Base-by-base conservation (phyloP, 2,329 filamentous ascomycete genomes). In the Alternaria viburni region DNA sequence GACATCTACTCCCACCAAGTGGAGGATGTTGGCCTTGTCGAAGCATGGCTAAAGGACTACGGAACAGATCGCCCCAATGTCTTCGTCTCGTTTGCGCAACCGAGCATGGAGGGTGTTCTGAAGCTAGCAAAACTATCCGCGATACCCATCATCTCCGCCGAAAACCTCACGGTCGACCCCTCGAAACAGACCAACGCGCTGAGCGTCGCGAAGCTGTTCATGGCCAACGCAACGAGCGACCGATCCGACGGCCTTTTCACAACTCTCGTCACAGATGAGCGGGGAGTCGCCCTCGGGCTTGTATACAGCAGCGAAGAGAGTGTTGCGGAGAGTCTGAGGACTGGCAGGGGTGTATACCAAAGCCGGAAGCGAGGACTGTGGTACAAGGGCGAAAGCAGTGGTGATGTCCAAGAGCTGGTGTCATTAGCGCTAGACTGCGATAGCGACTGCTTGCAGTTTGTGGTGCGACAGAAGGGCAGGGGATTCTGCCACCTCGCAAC, bases 261-360 rank as follows among this genome's bases (percentile, higher is more conserved):
- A 2, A 99, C 96, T 0, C 87, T 97, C 5, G 96, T 99, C 8
- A 93, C 92, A 1, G 93, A 99, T 77, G 93, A 97, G 83, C 85
- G 91, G 52, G 94, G 93, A 1, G 85, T 91, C 19, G 92, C 93
- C 9, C 84, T 99, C 13, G 96, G 96, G 1, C 83, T 99, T 68
- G 96, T 97, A 17, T 99, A 97, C 85, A 97, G 94, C 81, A 97
- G 92, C 76, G 89, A 91, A 67, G 92, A 96, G 80, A 98, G 95
- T 77, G 89, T 99, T 32, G 85, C 89, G 9, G 95, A 97, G 82
- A 95, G 95, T 41, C 79, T 99, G 64, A 88, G 88, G 74, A 97
- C 93, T 8, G 90, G 90, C 19, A 86, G 87, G 12, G 94, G 96
- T 30, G 95, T 98, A 41, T 99, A 99, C 79, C 93, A 97, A 81